Evolutionary conservation across 2,329 filamentous ascomycete genomes (phyloP), one percentile per base, ranked within the genome.

Genomic region (Microdochium paspali): DNA sequence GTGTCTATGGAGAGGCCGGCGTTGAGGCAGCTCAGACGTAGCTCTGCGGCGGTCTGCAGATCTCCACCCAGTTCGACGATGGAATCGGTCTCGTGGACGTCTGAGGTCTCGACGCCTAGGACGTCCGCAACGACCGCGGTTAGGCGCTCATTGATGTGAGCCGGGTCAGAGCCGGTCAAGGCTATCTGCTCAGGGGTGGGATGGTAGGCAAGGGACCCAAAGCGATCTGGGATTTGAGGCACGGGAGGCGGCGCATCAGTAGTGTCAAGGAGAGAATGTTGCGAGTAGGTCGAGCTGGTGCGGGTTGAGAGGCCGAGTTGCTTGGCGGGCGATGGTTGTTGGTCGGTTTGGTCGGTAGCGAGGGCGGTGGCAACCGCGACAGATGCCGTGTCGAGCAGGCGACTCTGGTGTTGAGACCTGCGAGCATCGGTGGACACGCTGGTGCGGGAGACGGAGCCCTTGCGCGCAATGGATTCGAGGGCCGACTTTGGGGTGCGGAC

Each of bases 1-100:
- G 62, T 59, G 31, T 58, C 61, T 3, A 69, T 53, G 3, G 58
- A 55, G 44, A 69, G 56, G 24, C 66, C 66, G n/a, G 62, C 56
- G 43, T 54, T 56, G 56, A 65, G 58, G 48, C 65, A 70, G n/a
- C 52, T 58, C 31, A 56, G 59, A 28, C 60, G 55, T 12, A 70
- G 53, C 13, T 60, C 57, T 23, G 50, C 54, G 10, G 67, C 68
- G n/a, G 60, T 54, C 20, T 59, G 54, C 24, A 62, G 60, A 50
- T 66, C 61, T 44, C 71, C 68, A 30, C 72, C 71, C 9, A 73
- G 56, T 23, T 74, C 70, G 42, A 55, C 52, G 46, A 74, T 73
- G 12, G 71, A 74, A 49, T 69, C 66, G 48, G 66, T 61, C 6
- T 67, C 54, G 13, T 61, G 56, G 13, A 72, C 59, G 1, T 57